Evolutionary conservation across 306 rosid genomes (phyloP), one percentile per base, ranked within the genome.

Genomic region (Glycine soja): DNA sequence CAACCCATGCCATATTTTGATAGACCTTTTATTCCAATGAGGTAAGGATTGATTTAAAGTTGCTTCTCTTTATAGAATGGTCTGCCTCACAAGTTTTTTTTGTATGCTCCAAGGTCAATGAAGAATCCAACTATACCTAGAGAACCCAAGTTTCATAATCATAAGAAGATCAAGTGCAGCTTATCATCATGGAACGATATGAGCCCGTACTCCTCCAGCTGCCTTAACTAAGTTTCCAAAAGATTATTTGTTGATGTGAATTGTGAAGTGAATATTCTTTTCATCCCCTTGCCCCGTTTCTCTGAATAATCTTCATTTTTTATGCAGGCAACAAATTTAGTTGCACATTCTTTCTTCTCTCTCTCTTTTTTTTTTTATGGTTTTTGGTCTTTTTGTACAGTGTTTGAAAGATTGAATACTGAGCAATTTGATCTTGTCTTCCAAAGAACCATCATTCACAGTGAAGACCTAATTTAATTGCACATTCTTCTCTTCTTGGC

Each of bases 1-100:
- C 98, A 96, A 77, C 99, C 98, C 11, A 93, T 96, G 99, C 98
- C 99, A 24, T 96, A 89, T 86, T 93, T 96, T 87, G 99, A 96
- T 76, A 90, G 95, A 82, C 99, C 99, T 57, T 96, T 96, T 88
- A 76, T 93, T 36, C 99, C 99, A 19, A 93, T 88, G 88, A 92
- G 99, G 99, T 95, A 84, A 83, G 34, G 43, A 11, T 5, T 54
- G 61, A 32, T 77, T 50, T 24, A 24, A 24, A 24, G 30, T 24
- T 66, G 61, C 58, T 51, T 38, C 5, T 65, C 77, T 75, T 70
- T 24, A 15, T n/a, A 5, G 57, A 57, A 76, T 82, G 64, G 64
- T 24, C 0, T 24, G 7, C 58, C 32, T 68, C 46, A 46, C 3
- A 42, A 10, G 48, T 40, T n/a, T 76, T 18, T 57, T 43, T 79